phyloP scores from a whole-genome alignment of 192 early-diverging fungal genomes.

The Dissophora globulifera region DNA sequence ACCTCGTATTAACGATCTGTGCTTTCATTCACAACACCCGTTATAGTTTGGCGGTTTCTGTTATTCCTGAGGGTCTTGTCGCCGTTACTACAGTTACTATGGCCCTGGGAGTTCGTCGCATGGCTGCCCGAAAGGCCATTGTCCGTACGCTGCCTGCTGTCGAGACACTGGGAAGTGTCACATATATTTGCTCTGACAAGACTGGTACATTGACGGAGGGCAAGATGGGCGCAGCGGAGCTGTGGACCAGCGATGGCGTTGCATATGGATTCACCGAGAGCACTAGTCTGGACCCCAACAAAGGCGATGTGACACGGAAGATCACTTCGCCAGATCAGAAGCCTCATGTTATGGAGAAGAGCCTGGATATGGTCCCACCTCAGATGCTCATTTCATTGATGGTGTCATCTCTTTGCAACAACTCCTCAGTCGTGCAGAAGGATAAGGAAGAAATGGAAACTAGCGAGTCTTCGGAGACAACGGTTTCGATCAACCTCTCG shows the following conservation, averaged over 20 bases:
- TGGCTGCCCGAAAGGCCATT: conserved; percentile 88
- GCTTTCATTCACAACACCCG: too few relatives aligned
- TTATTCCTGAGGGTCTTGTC: conserved; percentile 97
- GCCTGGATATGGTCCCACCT: conserved; percentile 51
- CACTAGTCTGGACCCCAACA: conserved; percentile 58
- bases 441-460: conserved; percentile 60
- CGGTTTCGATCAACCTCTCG: conserved; percentile 2
- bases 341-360: conserved; percentile 55
- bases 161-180: conserved; percentile 94
- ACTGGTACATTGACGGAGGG: conserved; percentile 95
- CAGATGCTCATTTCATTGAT: conserved; percentile 72
- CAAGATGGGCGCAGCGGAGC: conserved; percentile 91
- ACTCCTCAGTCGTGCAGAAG: conserved; percentile 74
- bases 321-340: conserved; percentile 4
- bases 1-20: too few relatives aligned
- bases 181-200: conserved; percentile 98
- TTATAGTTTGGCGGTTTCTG: conserved; percentile 92
- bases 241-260: conserved; percentile 80
- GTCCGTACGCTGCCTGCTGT: conserved; percentile 92
- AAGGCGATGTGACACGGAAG: conserved; percentile 54
- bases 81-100: conserved; percentile 98
- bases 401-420: conserved; percentile 84
- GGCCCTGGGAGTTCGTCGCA: conserved; percentile 94
- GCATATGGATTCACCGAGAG: conserved; percentile 72
- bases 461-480: conserved; percentile 64